A percentile compares a stretch with the other conserved stretches of the same genome.
phyloP scores from a whole-genome alignment of 2,329 filamentous ascomycete genomes.

The Neurospora crassa region DNA sequence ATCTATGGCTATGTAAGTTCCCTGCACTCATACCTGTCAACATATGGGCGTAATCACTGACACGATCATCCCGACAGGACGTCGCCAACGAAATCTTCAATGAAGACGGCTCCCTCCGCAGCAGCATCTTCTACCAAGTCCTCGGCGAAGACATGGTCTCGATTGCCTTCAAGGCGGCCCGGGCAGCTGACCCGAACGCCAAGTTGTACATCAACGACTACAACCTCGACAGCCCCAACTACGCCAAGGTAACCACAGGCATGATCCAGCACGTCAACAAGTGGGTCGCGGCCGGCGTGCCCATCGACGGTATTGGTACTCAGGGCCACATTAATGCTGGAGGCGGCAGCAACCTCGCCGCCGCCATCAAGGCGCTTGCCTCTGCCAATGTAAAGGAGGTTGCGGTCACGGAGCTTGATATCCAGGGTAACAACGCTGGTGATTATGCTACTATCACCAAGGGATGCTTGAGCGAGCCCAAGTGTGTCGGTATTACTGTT shows the following conservation, averaged over 20 bases:
- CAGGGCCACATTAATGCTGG: conserved; percentile 45
- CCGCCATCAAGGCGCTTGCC: conserved; percentile 43
- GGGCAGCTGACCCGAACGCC: conserved; percentile 53
- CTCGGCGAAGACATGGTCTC: conserved; percentile 61
- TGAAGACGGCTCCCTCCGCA: conserved; percentile 49
- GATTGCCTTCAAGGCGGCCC: conserved; percentile 61
- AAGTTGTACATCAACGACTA: conserved; percentile 72
- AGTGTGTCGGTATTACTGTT: conserved; percentile 58
- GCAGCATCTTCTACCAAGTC: conserved; percentile 55
- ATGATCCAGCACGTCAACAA: conserved; percentile 52
- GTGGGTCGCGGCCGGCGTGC: conserved; percentile 52
- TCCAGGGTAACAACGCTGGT: conserved; percentile 41
- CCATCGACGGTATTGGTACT: conserved; percentile 56
- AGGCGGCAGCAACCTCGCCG: conserved; percentile 33
- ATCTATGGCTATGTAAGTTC: conserved; percentile 42
- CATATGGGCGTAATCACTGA: conserved; percentile 1
- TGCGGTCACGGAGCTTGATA: conserved; percentile 60
- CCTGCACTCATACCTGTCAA: not conserved
- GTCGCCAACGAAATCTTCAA: conserved; percentile 58
- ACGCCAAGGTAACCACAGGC: conserved; percentile 44
- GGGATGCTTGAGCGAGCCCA: conserved; percentile 46
- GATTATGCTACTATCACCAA: conserved; percentile 52
- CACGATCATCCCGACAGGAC: conserved; percentile 28
- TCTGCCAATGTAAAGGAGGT: conserved; percentile 42
- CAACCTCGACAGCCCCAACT: conserved; percentile 52